Conservation (phyloP, 2,329 filamentous ascomycete species). For the Phaeosphaeria sp. region DNA sequence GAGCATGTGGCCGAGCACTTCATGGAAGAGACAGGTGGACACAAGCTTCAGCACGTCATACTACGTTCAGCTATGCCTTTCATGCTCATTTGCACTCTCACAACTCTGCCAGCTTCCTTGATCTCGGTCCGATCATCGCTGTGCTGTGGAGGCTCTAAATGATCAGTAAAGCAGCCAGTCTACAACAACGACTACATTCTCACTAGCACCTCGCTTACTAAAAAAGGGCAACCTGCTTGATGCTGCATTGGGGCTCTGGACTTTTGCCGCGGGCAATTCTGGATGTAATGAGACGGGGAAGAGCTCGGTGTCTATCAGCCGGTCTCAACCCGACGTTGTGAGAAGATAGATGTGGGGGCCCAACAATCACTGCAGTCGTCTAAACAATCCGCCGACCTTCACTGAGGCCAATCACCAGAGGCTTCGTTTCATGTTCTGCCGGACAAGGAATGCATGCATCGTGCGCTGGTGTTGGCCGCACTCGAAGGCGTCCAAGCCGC, state of each 20-base stretch:
- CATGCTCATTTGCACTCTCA: neutral
- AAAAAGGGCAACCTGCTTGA: constrained; percentile 4
- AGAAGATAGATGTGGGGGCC: neutral
- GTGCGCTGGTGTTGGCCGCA: neutral
- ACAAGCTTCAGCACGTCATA: constrained; percentile 22
- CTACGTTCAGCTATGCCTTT: constrained; percentile 13
- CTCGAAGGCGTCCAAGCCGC: neutral
- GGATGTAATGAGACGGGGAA: neutral
- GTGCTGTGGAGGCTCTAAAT: constrained; percentile 29
- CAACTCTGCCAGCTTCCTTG: constrained; percentile 18
- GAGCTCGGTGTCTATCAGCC: neutral
- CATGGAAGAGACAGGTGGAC: constrained; percentile 19
- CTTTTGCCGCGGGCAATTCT: constrained; percentile 18
- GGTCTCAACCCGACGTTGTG: neutral
- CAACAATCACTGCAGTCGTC: neutral
- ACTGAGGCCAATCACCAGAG: neutral
- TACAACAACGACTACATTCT: neutral
- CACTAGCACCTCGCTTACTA: constrained; percentile 15
- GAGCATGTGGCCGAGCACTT: constrained; percentile 14
- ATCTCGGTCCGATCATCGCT: constrained; percentile 12
- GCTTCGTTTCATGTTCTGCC: neutral
- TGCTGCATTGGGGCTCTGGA: constrained; percentile 3
- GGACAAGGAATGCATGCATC: neutral
- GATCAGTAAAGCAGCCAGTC: constrained; percentile 11
- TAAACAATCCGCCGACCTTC: neutral